phyloP scores from a whole-genome alignment of 805 yeast species.

The Pichia scutulata region DNA sequence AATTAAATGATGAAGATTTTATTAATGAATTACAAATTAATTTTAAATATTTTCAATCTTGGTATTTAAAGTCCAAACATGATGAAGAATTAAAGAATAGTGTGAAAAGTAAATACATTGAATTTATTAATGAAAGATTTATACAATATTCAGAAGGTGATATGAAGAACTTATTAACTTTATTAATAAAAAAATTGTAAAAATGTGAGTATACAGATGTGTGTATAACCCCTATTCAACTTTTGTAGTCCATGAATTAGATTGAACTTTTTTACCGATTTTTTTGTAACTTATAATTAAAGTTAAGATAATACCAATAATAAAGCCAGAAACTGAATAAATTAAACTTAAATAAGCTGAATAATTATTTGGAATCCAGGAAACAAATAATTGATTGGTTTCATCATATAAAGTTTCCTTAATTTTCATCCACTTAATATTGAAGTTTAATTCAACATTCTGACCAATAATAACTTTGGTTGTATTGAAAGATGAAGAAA shows the following conservation, averaged over 20 bases:
- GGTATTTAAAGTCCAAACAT: constrained; percentile 32
- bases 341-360: constrained; percentile 1
- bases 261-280: constrained; percentile 18
- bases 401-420: background rate
- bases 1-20: constrained; percentile 33
- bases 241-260: constrained; percentile 17
- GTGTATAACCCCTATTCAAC: constrained; percentile 15
- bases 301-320: constrained; percentile 21
- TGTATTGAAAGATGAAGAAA: constrained; percentile 53
- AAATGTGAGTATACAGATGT: background rate
- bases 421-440: constrained; percentile 44
- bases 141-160: constrained; percentile 17
- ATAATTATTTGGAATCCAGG: background rate
- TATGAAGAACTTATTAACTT: constrained; percentile 15
- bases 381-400: constrained; percentile 2
- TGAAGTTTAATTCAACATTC: constrained; percentile 45
- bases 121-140: constrained; percentile 25
- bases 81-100: constrained; percentile 24
- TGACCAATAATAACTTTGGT: constrained; percentile 63
- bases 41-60: constrained; percentile 61
- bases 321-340: constrained; percentile 7
- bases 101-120: constrained; percentile 29
- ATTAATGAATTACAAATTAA: constrained; percentile 58
- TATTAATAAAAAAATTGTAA: constrained; percentile 22
- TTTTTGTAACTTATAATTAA: constrained; percentile 19